These are phyloP conservation scores for Achaetomiella virescens DNA, from an alignment of 495 filamentous ascomycete species.

Conservation along the genomic window DNA sequence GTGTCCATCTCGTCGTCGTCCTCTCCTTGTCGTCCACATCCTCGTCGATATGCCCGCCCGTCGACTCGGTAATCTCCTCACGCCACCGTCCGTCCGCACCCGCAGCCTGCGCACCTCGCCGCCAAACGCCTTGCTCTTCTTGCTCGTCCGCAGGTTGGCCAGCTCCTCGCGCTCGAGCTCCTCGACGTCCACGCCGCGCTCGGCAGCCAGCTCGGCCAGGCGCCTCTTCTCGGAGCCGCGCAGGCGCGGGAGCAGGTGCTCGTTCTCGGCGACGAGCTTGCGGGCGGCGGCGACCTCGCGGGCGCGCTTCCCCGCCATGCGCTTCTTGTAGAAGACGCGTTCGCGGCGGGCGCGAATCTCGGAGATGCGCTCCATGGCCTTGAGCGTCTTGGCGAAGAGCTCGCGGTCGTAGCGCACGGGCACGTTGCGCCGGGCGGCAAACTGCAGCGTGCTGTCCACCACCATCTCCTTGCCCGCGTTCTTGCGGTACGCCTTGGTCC, in stretches of 20 bases:
- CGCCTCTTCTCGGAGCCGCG: constrained; percentile 50
- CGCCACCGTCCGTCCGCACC: constrained; percentile 59
- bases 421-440: constrained; percentile 87
- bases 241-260: constrained; percentile 71
- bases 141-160: constrained; percentile 23
- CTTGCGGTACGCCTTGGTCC: constrained; percentile 80
- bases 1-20: constrained; percentile 57
- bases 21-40: constrained; percentile 34
- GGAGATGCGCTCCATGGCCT: constrained; percentile 82
- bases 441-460: constrained; percentile 88
- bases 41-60: constrained; percentile 13
- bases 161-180: constrained; percentile 44
- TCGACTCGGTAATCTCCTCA: constrained; percentile 45
- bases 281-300: constrained; percentile 68
- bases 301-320: constrained; percentile 84
- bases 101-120: constrained; percentile 58
- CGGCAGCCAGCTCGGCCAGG: constrained; percentile 45
- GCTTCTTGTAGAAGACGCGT: constrained; percentile 82
- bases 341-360: constrained; percentile 82
- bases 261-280: constrained; percentile 84
- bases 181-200: constrained; percentile 47
- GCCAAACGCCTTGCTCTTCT: constrained; percentile 45
- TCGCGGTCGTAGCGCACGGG: constrained; percentile 94
- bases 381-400: constrained; percentile 75
- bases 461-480: constrained; percentile 83